A percentile compares a stretch with the other conserved stretches of the same genome.
Conservation (phyloP, 1,284 basidiomycete species). For the Ustilago curta region DNA sequence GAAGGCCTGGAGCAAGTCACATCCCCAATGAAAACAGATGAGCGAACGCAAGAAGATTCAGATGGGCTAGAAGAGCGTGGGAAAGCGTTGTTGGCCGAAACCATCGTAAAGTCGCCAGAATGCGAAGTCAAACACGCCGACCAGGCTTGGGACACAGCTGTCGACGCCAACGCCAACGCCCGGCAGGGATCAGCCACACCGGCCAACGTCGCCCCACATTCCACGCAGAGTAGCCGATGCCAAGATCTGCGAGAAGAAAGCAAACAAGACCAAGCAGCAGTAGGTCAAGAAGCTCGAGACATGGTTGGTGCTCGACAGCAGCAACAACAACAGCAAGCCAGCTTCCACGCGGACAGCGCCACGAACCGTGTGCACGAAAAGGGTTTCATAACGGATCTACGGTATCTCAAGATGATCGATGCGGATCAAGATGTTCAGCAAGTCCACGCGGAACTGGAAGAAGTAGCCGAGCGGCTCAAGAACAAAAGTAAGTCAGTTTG, state of each 20-base stretch:
- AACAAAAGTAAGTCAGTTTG: constrained; percentile 31
- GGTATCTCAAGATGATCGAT: constrained; percentile 29
- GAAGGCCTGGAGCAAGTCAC: background rate
- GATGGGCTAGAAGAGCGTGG: constrained; percentile 14
- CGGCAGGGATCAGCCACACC: constrained; percentile 2
- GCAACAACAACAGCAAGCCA: constrained; percentile 9
- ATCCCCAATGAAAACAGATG: constrained; percentile 4
- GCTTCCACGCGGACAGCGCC: background rate
- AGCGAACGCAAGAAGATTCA: background rate
- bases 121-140: background rate
- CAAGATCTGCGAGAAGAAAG: constrained; percentile 12
- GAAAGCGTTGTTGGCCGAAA: constrained; percentile 4
- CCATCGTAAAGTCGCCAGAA: constrained; percentile 7
- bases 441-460: constrained; percentile 35
- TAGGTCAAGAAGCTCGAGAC: constrained; percentile 23
- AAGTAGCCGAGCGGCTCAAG: constrained; percentile 19
- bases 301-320: constrained; percentile 15
- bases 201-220: background rate
- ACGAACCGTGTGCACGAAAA: background rate
- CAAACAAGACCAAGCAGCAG: constrained; percentile 9
- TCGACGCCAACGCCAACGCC: constrained; percentile 22
- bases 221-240: constrained; percentile 1
- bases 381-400: constrained; percentile 27
- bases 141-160: background rate
- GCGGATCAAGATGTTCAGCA: constrained; percentile 39